Evolutionary conservation across 495 filamentous ascomycete species (phyloP).

Genomic region (Neurospora sp.): DNA sequence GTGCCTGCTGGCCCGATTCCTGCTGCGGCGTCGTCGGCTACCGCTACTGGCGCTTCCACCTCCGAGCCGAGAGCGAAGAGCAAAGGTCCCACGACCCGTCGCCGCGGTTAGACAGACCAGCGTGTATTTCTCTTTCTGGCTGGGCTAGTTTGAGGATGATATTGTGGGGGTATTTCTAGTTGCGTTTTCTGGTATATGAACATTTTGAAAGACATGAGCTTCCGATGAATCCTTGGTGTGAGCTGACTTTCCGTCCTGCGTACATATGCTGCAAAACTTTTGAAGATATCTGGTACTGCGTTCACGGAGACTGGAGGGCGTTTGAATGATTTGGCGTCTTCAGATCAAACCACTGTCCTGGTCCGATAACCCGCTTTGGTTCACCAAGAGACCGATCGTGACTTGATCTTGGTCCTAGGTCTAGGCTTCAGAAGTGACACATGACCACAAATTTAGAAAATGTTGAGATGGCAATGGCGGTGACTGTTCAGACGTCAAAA

Average conservation of each 20-base stretch:
- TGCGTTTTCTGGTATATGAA: not conserved
- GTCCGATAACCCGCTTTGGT: not conserved
- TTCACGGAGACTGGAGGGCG: not conserved
- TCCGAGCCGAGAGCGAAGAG: slow-evolving; percentile 25
- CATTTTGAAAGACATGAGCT: not conserved
- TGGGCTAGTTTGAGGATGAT: not conserved
- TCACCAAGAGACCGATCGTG: not conserved
- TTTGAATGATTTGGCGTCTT: not conserved
- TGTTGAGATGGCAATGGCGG: not conserved
- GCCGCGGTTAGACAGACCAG: slow-evolving; percentile 31
- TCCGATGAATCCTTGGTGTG: not conserved
- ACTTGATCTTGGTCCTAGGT: not conserved
- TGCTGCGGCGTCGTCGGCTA: slow-evolving; percentile 9
- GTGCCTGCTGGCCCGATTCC: slow-evolving; percentile 12
- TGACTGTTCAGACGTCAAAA: not conserved
- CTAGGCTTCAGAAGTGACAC: not conserved
- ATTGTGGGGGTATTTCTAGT: not conserved
- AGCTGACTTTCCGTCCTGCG: slow-evolving; percentile 4
- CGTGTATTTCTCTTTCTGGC: not conserved
- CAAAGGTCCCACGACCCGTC: slow-evolving; percentile 44
- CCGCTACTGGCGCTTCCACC: slow-evolving; percentile 14
- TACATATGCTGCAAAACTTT: not conserved
- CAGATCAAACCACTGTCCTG: not conserved
- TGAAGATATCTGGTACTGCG: not conserved
- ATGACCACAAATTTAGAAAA: not conserved